These are phyloP conservation scores for Xylariales sp. DNA, from an alignment of 2,329 filamentous ascomycete species.

Conservation along the genomic window DNA sequence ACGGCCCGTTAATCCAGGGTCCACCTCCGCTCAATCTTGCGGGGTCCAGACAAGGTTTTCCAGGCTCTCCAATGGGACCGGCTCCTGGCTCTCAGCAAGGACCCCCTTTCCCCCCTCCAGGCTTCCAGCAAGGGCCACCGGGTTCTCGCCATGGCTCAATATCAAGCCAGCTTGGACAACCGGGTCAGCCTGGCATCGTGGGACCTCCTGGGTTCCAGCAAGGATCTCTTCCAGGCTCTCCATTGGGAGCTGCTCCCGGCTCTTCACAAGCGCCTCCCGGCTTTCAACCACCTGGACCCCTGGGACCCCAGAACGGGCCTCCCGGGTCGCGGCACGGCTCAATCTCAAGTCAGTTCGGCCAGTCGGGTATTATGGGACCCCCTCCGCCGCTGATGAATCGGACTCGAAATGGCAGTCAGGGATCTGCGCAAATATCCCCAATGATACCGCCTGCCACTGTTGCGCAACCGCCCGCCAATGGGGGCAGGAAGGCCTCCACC, in stretches of 20 bases:
- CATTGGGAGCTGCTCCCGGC: too few relatives aligned
- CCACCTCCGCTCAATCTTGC: too few relatives aligned
- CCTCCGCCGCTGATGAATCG: background rate
- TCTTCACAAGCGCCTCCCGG: too few relatives aligned
- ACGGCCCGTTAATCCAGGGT: slow-evolving; percentile 15
- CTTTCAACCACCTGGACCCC: too few relatives aligned
- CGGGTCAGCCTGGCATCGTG: slow-evolving; percentile 4
- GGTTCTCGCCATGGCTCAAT: background rate
- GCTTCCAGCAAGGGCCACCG: slow-evolving; percentile 2
- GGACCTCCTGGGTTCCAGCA: too few relatives aligned
- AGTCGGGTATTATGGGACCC: slow-evolving; percentile 5
- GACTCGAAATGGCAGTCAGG: slow-evolving; percentile 1
- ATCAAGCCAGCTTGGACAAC: slow-evolving; percentile 4
- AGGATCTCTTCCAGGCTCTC: too few relatives aligned
- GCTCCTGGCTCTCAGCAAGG: too few relatives aligned
- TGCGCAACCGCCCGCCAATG: slow-evolving; percentile 18
- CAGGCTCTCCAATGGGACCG: too few relatives aligned
- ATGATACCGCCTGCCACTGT: background rate
- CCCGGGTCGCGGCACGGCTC: background rate
- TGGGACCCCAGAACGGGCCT: slow-evolving; percentile 4
- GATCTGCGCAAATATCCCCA: background rate
- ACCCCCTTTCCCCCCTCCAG: too few relatives aligned
- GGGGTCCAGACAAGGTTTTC: too few relatives aligned
- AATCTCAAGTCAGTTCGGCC: slow-evolving; percentile 2
- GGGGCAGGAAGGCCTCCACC: slow-evolving; percentile 16